phyloP scores from a whole-genome alignment of 148 eudicot species.

The Amaranthus palmeri region DNA sequence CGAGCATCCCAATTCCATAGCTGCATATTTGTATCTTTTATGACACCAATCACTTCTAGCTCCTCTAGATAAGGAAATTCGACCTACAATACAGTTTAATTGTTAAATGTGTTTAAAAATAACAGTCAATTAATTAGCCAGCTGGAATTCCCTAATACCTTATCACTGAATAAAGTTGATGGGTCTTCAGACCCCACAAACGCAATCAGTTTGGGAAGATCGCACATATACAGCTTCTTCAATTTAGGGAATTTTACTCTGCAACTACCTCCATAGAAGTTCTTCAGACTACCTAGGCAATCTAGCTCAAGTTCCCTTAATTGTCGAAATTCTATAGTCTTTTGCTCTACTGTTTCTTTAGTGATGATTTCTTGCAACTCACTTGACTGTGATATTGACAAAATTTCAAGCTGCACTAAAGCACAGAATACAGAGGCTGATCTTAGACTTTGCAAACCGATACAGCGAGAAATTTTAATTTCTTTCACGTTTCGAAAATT shows the following conservation, averaged over 20 bases:
- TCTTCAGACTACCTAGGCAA: too few relatives aligned
- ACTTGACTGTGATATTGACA: background rate
- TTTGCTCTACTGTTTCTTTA: background rate
- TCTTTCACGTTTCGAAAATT: background rate
- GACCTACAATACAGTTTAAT: background rate
- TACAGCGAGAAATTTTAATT: background rate
- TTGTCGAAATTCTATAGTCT: background rate
- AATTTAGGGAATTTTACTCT: background rate
- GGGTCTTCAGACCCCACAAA: background rate
- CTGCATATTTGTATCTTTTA: background rate
- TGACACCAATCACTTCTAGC: background rate
- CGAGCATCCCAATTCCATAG: background rate
- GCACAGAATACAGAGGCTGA: background rate
- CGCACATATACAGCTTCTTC: background rate
- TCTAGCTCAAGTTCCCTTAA: too few relatives aligned
- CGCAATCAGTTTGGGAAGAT: background rate
- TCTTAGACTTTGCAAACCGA: background rate
- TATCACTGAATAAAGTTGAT: background rate
- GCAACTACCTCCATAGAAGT: too few relatives aligned
- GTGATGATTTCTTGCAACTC: background rate
- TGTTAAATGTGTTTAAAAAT: background rate
- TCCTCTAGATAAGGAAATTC: constrained; percentile 2
- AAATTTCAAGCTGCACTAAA: background rate
- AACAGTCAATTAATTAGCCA: background rate
- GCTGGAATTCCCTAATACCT: background rate